Conservation (phyloP, 805 yeast genomes). For the Ogataea allantospora region DNA sequence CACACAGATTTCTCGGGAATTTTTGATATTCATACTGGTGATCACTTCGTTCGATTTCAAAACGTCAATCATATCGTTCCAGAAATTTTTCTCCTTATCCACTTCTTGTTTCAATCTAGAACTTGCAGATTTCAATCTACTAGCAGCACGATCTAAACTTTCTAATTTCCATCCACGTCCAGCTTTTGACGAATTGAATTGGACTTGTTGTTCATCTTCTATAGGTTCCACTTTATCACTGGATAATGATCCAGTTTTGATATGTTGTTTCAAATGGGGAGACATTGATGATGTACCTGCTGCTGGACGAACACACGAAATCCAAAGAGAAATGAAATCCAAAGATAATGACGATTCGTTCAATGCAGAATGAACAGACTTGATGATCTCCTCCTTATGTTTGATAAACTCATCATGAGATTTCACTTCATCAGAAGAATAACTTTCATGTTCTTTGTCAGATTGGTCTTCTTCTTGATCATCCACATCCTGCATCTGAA, state of each 20-base stretch:
- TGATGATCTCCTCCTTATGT: conserved; percentile 52
- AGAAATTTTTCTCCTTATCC: conserved; percentile 60
- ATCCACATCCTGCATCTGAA: not conserved
- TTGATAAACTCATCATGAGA: conserved; percentile 43
- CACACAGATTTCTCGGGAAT: conserved; percentile 61
- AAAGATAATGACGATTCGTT: conserved; percentile 87
- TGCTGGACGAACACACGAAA: conserved; percentile 79
- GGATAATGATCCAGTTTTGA: conserved; percentile 72
- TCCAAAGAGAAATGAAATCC: conserved; percentile 80
- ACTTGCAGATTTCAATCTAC: conserved; percentile 50
- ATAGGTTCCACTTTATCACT: conserved; percentile 39
- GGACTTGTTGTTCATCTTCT: conserved; percentile 20
- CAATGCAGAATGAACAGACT: conserved; percentile 60
- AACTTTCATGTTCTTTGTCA: conserved; percentile 10
- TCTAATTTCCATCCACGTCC: conserved; percentile 85
- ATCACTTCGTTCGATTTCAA: conserved; percentile 57
- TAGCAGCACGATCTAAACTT: conserved; percentile 56
- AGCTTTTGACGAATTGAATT: conserved; percentile 35
- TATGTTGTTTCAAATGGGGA: conserved; percentile 70
- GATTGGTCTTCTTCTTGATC: not conserved
- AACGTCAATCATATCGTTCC: conserved; percentile 51
- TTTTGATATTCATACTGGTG: conserved; percentile 62
- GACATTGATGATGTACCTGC: conserved; percentile 88
- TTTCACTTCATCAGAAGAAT: conserved; percentile 14
- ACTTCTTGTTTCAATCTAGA: conserved; percentile 52